Base-by-base conservation (phyloP, 805 yeast genomes). In the Lipomyces kockii region DNA sequence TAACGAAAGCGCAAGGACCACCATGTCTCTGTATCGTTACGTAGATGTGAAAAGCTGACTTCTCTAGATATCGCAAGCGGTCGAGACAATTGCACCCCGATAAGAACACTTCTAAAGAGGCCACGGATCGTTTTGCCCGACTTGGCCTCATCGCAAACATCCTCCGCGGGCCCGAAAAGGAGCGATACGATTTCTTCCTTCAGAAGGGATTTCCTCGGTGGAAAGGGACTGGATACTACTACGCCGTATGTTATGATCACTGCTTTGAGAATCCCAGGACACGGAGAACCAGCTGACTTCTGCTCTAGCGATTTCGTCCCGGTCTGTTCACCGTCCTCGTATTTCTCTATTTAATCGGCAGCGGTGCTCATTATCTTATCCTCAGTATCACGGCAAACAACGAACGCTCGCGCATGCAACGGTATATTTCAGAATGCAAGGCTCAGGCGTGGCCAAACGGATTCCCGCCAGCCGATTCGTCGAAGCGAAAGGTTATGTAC, bases 41-140 rank as follows among this genome's bases (percentile, higher is more conserved):
- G 17, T 8, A 3, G 34, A 25, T 52, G 20, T 12, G 69, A 37
- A 14, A 74, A 14, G 69, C 46, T 64, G 53, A 74, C 78, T n/a
- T 65, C 78, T 5, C 9, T 46, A 69, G 72, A 14, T 89, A 90
- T 79, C 87, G 91, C 75, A 88, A 86, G 73, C 76, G 89, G 39
- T 88, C 97, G 2, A 82, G 89, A 62, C 82, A 82, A 69, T 82
- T 89, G 72, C 99, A 94, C 76, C 99, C 99, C 0, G 99, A 94
- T 78, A 92, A 94, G 77, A 76, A 77, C n/a, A 75, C 76, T 56
- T 81, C 79, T 66, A 85, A 85, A 70, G 76, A 78, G 27, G 90
- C 89, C 4, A 87, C 85, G 69, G 90, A 87, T 72, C 82, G 91
- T 52, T 95, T 88, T 76, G 91, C 94, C 74, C 81, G 94, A 35